Evolutionary conservation across 2,329 filamentous ascomycete species (phyloP), one percentile per base, ranked within the genome.

Genomic region (Microcyclosporella mali): DNA sequence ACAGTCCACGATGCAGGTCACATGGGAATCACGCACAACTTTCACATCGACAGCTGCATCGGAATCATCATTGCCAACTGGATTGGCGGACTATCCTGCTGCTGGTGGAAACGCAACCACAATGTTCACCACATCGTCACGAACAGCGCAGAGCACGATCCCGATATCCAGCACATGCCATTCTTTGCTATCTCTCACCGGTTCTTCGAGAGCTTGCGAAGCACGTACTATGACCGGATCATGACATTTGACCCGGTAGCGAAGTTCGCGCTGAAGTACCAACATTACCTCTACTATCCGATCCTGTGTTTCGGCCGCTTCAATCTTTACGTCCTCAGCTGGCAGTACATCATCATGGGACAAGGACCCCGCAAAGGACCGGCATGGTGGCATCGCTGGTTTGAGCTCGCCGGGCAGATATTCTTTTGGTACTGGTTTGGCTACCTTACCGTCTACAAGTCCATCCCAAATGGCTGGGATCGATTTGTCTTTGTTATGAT

Each of bases 61-160:
- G 90, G 88, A 37, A 95, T 97, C 59, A 69, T 94, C 51, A 84
- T 95, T 57, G 88, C 89, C 40, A 85, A 95, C 63, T 97, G 84
- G 56, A 70, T 92, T 15, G 92, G 92, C 29, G 92, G 92, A 0
- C 68, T 98, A 27, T 95, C 88, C 18, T 69, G 95, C 41, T 87
- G 90, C 33, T 98, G 92, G 92, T 98, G 92, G 90, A 97, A 97
- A 68, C 77, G 81, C 49, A 95, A 82, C 62, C 90, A 97, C 66
- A 97, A 97, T 60, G 88, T 95, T 7, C 90, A 97, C 62, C 90
- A 97, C 60, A 88, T 97, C 55, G 84, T 97, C 40, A 97, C 92
- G 14, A 97, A 97, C 64, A 84, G 84, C 33, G 86, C 89, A 11
- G 92, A 95, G 65, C 90, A 97, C 62, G 90, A 97, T 62, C 90